These are phyloP conservation scores for Teratosphaeria pseudoeucalypti DNA, from an alignment of 2,329 filamentous ascomycete species.

Conservation along the genomic window DNA sequence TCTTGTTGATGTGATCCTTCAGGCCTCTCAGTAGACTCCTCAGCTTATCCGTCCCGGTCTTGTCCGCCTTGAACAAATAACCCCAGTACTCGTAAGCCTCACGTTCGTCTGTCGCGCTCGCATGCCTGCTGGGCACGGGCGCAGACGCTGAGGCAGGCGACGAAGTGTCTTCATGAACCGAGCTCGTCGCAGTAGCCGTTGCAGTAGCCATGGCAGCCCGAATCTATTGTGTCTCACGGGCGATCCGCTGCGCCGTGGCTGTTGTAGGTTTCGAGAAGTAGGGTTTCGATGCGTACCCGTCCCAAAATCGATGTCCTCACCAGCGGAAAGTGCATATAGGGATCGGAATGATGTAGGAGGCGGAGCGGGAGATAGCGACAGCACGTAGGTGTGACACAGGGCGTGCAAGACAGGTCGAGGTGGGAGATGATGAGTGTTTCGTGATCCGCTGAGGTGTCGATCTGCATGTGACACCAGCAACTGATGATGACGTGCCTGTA, in stretches of 20 bases:
- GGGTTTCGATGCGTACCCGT: neutral
- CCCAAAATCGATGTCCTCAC: neutral
- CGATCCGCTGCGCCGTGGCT: neutral
- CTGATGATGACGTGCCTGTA: neutral
- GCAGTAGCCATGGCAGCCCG: neutral
- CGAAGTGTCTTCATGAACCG: neutral
- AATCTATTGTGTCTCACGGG: neutral
- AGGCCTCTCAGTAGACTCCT: conserved; percentile 37
- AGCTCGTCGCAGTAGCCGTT: neutral
- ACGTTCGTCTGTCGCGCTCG: conserved; percentile 14
- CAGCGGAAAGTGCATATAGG: neutral
- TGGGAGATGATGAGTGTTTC: neutral
- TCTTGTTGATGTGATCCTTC: conserved; percentile 34
- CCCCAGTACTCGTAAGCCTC: conserved; percentile 43
- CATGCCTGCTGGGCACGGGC: neutral
- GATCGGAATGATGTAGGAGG: neutral
- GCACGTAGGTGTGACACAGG: neutral
- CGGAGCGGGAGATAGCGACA: neutral
- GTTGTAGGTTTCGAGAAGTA: neutral
- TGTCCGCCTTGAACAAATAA: conserved; percentile 41
- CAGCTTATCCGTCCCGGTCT: conserved; percentile 38
- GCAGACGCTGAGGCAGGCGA: neutral
- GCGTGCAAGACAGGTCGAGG: neutral
- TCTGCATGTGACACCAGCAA: neutral
- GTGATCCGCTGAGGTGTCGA: neutral